Percentiles rank a stretch among this genome's conserved stretches.
These are phyloP conservation scores for Kodamaea alishanica DNA, from an alignment of 1,139 yeast species.

Conservation along the genomic window DNA sequence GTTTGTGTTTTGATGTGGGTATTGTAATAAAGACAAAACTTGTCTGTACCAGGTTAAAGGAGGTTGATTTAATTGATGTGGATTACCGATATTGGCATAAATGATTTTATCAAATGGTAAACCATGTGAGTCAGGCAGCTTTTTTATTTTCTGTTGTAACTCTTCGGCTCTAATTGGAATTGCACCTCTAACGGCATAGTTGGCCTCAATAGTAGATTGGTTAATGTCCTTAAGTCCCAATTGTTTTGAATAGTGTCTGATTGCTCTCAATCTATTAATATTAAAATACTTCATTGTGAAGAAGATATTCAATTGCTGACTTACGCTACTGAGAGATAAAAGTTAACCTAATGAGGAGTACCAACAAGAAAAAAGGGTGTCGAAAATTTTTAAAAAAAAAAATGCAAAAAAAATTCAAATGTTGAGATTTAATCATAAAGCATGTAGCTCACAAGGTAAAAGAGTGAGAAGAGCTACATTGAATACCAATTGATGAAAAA, in stretches of 20 bases:
- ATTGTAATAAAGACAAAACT: conserved; percentile 79
- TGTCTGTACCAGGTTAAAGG: conserved; percentile 96
- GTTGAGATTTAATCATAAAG: no score
- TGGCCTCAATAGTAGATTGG: conserved; percentile 72
- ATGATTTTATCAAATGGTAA: conserved; percentile 77
- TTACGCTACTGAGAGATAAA: no score
- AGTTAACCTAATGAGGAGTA: no score
- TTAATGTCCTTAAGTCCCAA: conserved; percentile 53
- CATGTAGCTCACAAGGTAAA: no score
- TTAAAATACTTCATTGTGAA: no score
- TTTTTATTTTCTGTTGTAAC: conserved; percentile 51
- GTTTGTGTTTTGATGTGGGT: conserved; percentile 51
- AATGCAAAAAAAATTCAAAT: no score
- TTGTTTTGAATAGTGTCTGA: conserved; percentile 9
- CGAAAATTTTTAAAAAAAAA: no score
- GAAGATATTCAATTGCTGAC: no score
- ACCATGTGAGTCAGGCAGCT: conserved; percentile 49
- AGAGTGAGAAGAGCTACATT: no score
- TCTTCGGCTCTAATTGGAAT: conserved; percentile 94
- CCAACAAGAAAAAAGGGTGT: no score
- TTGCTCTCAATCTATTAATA: neutral
- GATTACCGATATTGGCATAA: conserved; percentile 93
- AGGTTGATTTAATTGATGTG: conserved; percentile 90
- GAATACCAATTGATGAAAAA: no score
- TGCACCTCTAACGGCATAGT: conserved; percentile 92